These are phyloP conservation scores for Chlorencoelia australis DNA, from an alignment of 2,329 filamentous ascomycete genomes.

Conservation along the genomic window DNA sequence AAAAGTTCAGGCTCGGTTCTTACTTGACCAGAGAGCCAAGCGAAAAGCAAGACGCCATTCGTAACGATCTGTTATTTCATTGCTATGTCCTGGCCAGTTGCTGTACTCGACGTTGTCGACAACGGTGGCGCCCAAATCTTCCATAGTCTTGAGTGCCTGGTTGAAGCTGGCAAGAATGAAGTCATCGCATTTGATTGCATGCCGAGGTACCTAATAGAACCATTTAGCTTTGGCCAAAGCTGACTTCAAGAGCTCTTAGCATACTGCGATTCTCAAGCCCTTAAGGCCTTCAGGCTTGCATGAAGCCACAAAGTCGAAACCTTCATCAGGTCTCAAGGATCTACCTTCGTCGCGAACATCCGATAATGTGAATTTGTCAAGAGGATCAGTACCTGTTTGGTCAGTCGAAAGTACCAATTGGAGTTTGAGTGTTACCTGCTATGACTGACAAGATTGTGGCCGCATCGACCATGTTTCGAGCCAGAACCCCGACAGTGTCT, in stretches of 20 bases:
- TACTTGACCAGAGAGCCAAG: constrained; percentile 5
- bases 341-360: background rate
- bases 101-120: constrained; percentile 55
- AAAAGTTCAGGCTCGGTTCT: background rate
- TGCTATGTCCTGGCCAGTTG: constrained; percentile 35
- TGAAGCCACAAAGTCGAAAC: background rate
- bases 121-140: constrained; percentile 33
- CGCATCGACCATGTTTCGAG: constrained; percentile 50
- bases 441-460: constrained; percentile 51
- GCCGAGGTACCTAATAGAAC: constrained; percentile 1
- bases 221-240: background rate
- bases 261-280: constrained; percentile 3
- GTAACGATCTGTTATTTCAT: background rate
- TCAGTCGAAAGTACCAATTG: background rate
- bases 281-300: background rate
- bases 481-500: constrained; percentile 46
- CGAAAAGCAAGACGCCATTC: background rate
- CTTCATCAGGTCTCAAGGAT: background rate
- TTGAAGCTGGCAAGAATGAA: background rate
- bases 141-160: constrained; percentile 1
- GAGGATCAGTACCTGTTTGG: background rate
- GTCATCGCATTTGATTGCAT: background rate
- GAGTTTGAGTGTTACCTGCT: constrained; percentile 33
- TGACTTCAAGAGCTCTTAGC: background rate
- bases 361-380: background rate